These are phyloP conservation scores for Saposhnikovia divaricata DNA, from an alignment of 129 eudicot genomes.

Conservation along the genomic window DNA sequence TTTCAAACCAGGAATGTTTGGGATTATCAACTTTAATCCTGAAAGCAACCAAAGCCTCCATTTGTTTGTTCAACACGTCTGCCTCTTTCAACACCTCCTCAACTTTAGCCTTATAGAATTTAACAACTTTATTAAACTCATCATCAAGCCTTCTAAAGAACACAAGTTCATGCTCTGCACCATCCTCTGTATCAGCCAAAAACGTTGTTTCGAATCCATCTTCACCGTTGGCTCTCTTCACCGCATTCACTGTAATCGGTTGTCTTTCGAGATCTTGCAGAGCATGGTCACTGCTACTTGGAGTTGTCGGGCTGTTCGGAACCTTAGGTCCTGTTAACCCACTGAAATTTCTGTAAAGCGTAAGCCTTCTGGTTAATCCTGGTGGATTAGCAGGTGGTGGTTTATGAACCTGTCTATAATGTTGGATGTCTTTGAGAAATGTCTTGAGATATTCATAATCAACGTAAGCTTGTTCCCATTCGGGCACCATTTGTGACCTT, in stretches of 20 bases:
- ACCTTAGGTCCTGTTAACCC: neutral
- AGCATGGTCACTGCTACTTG: neutral
- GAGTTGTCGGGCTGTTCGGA: neutral
- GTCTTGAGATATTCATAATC: neutral
- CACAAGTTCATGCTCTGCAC: constrained; percentile 40
- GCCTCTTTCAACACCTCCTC: constrained; percentile 40
- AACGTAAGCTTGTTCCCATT: neutral
- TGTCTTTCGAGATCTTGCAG: constrained; percentile 19
- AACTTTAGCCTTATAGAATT: constrained; percentile 41
- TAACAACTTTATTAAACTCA: constrained; percentile 50
- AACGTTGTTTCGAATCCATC: constrained; percentile 35
- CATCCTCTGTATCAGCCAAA: constrained; percentile 43
- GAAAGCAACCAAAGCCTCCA: constrained; percentile 53
- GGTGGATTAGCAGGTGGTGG: neutral
- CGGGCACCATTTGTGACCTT: neutral
- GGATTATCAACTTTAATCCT: constrained; percentile 39
- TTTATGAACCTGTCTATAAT: neutral
- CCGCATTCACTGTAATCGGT: constrained; percentile 12
- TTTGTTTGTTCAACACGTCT: constrained; percentile 39
- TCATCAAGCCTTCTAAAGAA: constrained; percentile 41
- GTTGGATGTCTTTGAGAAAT: neutral
- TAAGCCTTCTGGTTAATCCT: neutral
- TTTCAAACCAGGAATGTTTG: neutral
- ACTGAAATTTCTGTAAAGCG: neutral
- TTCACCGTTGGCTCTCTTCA: constrained; percentile 12